phyloP scores from a whole-genome alignment of 768 basidiomycete genomes.

The Naematelia aurantialba region DNA sequence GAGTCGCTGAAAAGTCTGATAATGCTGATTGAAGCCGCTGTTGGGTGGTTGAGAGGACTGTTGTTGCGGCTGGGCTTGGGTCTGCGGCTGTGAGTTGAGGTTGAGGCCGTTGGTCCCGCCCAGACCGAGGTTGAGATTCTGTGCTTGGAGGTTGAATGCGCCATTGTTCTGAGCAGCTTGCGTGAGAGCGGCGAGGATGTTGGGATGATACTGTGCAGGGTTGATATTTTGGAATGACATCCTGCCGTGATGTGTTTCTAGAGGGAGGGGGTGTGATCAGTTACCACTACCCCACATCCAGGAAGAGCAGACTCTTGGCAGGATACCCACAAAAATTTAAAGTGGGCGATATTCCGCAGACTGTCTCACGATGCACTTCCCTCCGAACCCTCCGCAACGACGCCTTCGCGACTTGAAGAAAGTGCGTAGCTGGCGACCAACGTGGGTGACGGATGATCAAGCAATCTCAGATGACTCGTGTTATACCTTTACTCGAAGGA shows the following conservation, averaged over 20 bases:
- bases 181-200: background rate
- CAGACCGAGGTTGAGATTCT: constrained; percentile 1
- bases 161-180: background rate
- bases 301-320: too few species aligned
- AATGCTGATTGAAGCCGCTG: background rate
- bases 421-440: too few species aligned
- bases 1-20: constrained; percentile 7
- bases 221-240: background rate
- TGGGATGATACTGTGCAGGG: background rate
- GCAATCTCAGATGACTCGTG: too few species aligned
- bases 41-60: background rate
- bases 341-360: too few species aligned
- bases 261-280: too few species aligned
- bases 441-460: too few species aligned
- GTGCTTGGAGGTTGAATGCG: background rate
- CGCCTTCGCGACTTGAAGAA: background rate
- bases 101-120: background rate
- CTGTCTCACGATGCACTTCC: background rate
- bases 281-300: too few species aligned
- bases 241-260: background rate
- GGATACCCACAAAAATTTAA: background rate
- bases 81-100: background rate
- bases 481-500: too few species aligned
- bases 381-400: background rate
- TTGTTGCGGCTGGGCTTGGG: constrained; percentile 1